phyloP scores from a whole-genome alignment of 2,329 filamentous ascomycete species.

The Monosporascus sp. region DNA sequence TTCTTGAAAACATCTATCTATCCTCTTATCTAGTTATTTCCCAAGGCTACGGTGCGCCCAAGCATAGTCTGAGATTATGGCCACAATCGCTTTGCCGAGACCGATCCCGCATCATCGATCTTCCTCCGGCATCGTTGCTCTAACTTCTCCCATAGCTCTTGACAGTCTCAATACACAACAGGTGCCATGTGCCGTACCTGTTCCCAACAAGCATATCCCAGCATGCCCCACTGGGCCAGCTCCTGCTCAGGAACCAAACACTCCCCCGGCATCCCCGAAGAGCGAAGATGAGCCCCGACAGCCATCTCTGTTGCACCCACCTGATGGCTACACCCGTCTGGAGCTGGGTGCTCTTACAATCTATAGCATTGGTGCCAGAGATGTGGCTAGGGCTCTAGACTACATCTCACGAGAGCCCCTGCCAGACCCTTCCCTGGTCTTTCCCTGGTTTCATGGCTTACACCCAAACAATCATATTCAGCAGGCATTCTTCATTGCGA shows the following conservation, averaged over 20 bases:
- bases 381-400: conserved; percentile 68
- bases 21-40: neutral
- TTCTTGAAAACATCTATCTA: too few species aligned
- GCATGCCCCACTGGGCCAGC: conserved; percentile 76
- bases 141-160: conserved; percentile 37
- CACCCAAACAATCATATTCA: conserved; percentile 87
- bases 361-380: conserved; percentile 66
- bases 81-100: conserved; percentile 48
- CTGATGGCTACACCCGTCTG: conserved; percentile 52
- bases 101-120: conserved; percentile 41
- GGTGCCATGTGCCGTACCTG: conserved; percentile 33
- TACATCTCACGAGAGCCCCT: conserved; percentile 73
- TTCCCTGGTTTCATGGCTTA: conserved; percentile 93
- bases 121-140: conserved; percentile 34
- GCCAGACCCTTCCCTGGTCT: conserved; percentile 79
- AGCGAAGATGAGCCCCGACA: conserved; percentile 49
- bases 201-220: conserved; percentile 90
- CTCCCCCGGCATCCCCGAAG: conserved; percentile 61
- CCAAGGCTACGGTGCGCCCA: neutral
- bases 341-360: conserved; percentile 53
- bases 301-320: conserved; percentile 70
- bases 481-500: conserved; percentile 79
- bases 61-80: conserved; percentile 31
- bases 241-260: conserved; percentile 47
- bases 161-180: conserved; percentile 31